Conservation (phyloP, 139 green algal genomes). For the Chlamydomonas eustigma region DNA sequence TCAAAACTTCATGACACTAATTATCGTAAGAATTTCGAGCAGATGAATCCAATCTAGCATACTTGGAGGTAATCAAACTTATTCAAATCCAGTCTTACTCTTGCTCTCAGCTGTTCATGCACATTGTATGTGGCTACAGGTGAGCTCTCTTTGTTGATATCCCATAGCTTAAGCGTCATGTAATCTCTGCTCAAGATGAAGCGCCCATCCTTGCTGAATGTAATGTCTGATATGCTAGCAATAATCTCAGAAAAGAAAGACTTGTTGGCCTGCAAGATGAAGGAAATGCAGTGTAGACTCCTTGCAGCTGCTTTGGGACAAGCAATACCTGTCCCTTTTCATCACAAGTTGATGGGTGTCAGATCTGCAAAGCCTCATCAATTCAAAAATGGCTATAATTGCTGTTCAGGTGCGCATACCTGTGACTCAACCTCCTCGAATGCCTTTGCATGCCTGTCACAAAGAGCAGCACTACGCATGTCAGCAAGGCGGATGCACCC, state of each 20-base stretch:
- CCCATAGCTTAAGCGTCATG: slow-evolving; percentile 98
- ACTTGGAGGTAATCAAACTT: too few species aligned
- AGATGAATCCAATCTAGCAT: too few species aligned
- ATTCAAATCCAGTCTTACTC: slow-evolving; percentile 37
- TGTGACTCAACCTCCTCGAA: slow-evolving; percentile 71
- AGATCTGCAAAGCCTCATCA: too few species aligned
- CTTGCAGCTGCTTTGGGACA: too few species aligned
- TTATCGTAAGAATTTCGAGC: too few species aligned
- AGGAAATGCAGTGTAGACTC: background rate
- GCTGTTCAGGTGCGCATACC: too few species aligned
- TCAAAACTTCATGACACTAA: too few species aligned
- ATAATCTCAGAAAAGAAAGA: slow-evolving; percentile 98
- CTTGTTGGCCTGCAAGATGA: slow-evolving; percentile 46
- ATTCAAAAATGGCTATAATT: too few species aligned
- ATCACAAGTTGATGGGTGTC: too few species aligned
- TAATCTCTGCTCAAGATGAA: slow-evolving; percentile 93
- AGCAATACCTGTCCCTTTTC: too few species aligned
- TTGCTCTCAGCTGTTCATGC: slow-evolving; percentile 84
- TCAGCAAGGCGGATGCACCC: slow-evolving; percentile 92
- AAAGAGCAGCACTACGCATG: slow-evolving; percentile 85
- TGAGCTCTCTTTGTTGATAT: slow-evolving; percentile 82
- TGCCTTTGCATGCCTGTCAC: slow-evolving; percentile 78
- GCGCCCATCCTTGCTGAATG: slow-evolving; percentile 82
- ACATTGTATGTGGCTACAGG: slow-evolving; percentile 86
- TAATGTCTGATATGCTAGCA: slow-evolving; percentile 87